Evolutionary conservation across 805 yeast genomes (phyloP).

Genomic region (Komagataella kurtzmanii): DNA sequence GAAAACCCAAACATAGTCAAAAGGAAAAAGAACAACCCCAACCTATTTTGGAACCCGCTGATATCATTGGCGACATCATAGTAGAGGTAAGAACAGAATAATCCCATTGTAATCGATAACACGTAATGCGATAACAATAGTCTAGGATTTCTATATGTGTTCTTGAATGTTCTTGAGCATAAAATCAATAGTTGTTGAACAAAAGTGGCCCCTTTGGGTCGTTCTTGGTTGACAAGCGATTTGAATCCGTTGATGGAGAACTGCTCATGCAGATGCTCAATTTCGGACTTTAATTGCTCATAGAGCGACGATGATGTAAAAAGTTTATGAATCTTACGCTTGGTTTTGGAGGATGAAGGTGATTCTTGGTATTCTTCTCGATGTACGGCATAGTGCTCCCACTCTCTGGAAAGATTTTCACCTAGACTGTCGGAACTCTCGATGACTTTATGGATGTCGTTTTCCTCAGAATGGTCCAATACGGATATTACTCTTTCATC

Average conservation of each 20-base stretch:
- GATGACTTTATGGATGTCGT: slow-evolving; percentile 6
- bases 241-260: slow-evolving; percentile 5
- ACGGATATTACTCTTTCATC: slow-evolving; percentile 25
- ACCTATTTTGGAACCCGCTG: slow-evolving; percentile 90
- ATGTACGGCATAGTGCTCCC: slow-evolving; percentile 80
- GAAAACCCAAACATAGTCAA: slow-evolving; percentile 90
- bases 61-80: slow-evolving; percentile 78
- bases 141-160: slow-evolving; percentile 84
- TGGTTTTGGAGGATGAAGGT: slow-evolving; percentile 5
- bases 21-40: slow-evolving; percentile 86
- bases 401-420: slow-evolving; percentile 55
- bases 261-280: slow-evolving; percentile 11
- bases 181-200: slow-evolving; percentile 57
- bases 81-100: slow-evolving; percentile 77
- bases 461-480: slow-evolving; percentile 3
- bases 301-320: slow-evolving; percentile 22
- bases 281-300: slow-evolving; percentile 25
- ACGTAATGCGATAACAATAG: slow-evolving; percentile 76
- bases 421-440: neutral
- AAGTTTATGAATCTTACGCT: slow-evolving; percentile 6
- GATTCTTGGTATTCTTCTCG: slow-evolving; percentile 47
- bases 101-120: slow-evolving; percentile 62
- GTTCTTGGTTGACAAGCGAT: slow-evolving; percentile 16
- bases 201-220: slow-evolving; percentile 39
- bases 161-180: slow-evolving; percentile 80